Base-by-base conservation (phyloP, 805 yeast genomes). In the Wickerhamomyces canadensis region DNA sequence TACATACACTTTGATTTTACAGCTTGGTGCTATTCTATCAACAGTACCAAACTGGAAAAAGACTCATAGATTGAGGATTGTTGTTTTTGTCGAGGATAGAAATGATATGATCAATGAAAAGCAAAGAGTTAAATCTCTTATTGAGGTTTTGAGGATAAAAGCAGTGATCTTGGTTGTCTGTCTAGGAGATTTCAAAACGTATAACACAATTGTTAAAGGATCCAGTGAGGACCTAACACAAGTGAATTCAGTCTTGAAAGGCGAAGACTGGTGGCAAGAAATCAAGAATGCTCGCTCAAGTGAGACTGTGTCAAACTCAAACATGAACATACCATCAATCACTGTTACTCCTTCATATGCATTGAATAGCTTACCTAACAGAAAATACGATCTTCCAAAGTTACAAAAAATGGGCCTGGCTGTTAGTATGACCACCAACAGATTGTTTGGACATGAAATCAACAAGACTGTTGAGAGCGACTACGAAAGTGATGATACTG, bases 31-130 rank as follows among this genome's bases (percentile, higher is more conserved):
- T 2, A 91, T 93, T 47, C 64, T 93, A 40, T 78, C 84, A 10
- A 89, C 98, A 0, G 98, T 93, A 4, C 94, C 95, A 1, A 84
- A 81, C 31, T 93, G 99, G 99, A 79, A 84, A 45, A 68, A 68
- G 33, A 78, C 83, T 0, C 93, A 87, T 54, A 63, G 59, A 6
- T 57, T 93, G 27, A 67, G 98, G 41, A 87, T 93, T 10, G 79
- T 93, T 35, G 94, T 84, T 0, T 91, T 93, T 68, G 97, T 93
- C 22, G 98, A 93, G 60, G 69, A 70, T 39, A 67, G 65, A 31
- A 64, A 64, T 0, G 97, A 89, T 47, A 74, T 86, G 19, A 70
- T 62, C 2, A 87, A 83, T 34, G 99, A 93, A 53, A 60, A 59
- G 15, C 59, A 61, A 12, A 61, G 97, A 36, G 74, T 93, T 27